Conservation (phyloP, 192 early-diverging fungal species). For the Coemansia sp. region DNA sequence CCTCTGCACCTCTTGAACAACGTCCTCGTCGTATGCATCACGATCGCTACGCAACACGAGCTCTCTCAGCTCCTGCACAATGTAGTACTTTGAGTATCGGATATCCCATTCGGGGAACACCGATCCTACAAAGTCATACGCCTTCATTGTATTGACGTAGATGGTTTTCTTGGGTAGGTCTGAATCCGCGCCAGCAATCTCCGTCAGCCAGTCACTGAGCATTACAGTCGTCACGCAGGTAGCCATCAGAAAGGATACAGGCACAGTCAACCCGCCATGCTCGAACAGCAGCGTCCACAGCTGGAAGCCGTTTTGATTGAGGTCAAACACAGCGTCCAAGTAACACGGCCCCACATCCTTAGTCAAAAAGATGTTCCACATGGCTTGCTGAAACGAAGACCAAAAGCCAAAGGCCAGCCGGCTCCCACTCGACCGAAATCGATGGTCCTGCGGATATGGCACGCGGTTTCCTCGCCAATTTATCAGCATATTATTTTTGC, state of each 20-base stretch:
- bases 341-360: slow-evolving; percentile 27
- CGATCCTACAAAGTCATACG: neutral
- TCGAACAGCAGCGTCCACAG: slow-evolving; percentile 51
- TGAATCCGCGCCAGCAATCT: slow-evolving; percentile 2
- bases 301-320: slow-evolving; percentile 36
- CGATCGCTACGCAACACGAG: neutral
- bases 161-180: slow-evolving; percentile 17
- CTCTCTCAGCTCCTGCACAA: slow-evolving; percentile 26
- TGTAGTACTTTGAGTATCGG: slow-evolving; percentile 34
- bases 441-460: slow-evolving; percentile 19
- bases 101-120: slow-evolving; percentile 35
- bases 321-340: slow-evolving; percentile 32
- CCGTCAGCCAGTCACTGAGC: slow-evolving; percentile 33
- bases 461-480: slow-evolving; percentile 23
- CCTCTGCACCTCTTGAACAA: slow-evolving; percentile 1
- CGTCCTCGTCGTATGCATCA: neutral
- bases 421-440: slow-evolving; percentile 10
- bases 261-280: slow-evolving; percentile 15
- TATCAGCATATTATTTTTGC: slow-evolving; percentile 17
- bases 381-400: slow-evolving; percentile 34
- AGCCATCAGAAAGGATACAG: slow-evolving; percentile 36
- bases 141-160: slow-evolving; percentile 28
- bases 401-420: slow-evolving; percentile 30
- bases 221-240: slow-evolving; percentile 21
- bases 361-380: slow-evolving; percentile 29